Evolutionary conservation across 108 stramenopile genomes (phyloP), one percentile per base, ranked within the genome.

Genomic region (Nitzschia sp.): DNA sequence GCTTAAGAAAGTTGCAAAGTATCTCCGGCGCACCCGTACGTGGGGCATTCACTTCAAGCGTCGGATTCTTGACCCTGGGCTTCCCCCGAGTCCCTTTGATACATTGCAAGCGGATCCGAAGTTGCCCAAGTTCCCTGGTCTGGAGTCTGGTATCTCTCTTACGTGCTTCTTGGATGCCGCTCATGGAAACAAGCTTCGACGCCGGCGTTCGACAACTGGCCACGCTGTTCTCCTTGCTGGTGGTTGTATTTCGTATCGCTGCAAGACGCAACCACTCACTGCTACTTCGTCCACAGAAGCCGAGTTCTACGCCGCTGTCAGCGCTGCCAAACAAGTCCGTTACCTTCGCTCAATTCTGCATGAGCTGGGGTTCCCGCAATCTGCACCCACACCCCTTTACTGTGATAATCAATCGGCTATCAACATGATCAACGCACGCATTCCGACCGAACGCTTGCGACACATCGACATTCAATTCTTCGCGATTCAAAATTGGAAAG

Each of bases 161-260:
- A 45, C 49, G 19, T 19, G 70, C 0, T 74, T 38, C 11, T 47
- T 45, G 19, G 82, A 79, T 51, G 68, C 78, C 25, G 70, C 68
- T 30, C 68, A 75, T 59, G 82, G 66, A 23, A 46, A 55, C 6
- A 75, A 78, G 29, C 32, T 45, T 2, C 45, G 71, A 61, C n/a
- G n/a, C 1, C 48, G 82, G 13, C 74, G 77, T 17, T 82, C 82
- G 2, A 54, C 62, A 3, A 71, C 74, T 19, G 82, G 82, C 0
- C 38, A 70, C 2, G 34, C 48, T 21, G 21, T 82, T 1, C n/a
- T 51, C 6, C 57, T 78, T 1, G 57, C 68, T 45, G 68, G 72
- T 0, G 76, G 69, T 27, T 27, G 57, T 18, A 27, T 74, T 28
- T 54, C 61, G 0, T 81, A 58, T 34, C 49, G 47, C 32, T 58